Evolutionary conservation across 306 rosid genomes (phyloP), one percentile per base, ranked within the genome.

Genomic region (Ammopiptanthus mongolicus): DNA sequence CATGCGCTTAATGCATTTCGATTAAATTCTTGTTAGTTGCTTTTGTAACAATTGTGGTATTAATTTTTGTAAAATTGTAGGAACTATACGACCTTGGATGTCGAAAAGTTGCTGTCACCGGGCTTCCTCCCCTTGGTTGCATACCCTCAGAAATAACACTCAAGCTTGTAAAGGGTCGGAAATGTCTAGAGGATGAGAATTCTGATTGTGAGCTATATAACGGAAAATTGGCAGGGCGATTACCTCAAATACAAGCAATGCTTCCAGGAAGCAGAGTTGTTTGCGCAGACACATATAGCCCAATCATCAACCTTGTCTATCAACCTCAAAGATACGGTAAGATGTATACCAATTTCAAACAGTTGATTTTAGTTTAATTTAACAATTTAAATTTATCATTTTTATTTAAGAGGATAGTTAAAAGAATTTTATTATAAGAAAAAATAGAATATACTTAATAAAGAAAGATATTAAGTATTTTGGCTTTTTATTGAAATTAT

Each of bases 121-220:
- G 96, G 63, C 84, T 91, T 73, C 87, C 93, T 74, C 78, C 96
- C 3, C 62, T 89, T 23, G 97, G 98, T 22, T 90, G 97, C 82
- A 44, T 89, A 7, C 96, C 97, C 12, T 13, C 82, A 74, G 95
- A 93, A 82, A 80, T 87, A 44, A 82, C 87, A 34, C 6, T 50
- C 48, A 80, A 76, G 11, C 55, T 15, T 15, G 41, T 47, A 22
- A 59, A 56, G 15, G 71, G 73, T 25, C 67, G 87, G 14, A 73
- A 41, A 73, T 88, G 93, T 21, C 21, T 80, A n/a, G 80, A 86
- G 41, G 44, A 82, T 14, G 85, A 91, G 78, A 90, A 87, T 52
- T 58, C 10, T 28, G 97, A 89, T 59, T 72, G 91, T 6, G 51
- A 71, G 47, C 5, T 18, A 3, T 90, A 87, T 63, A 90, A 93